Evolutionary conservation across 169 alveolate genomes (phyloP), one percentile per base, ranked within the genome.

Genomic region (Cryptosporidium viatorum): DNA sequence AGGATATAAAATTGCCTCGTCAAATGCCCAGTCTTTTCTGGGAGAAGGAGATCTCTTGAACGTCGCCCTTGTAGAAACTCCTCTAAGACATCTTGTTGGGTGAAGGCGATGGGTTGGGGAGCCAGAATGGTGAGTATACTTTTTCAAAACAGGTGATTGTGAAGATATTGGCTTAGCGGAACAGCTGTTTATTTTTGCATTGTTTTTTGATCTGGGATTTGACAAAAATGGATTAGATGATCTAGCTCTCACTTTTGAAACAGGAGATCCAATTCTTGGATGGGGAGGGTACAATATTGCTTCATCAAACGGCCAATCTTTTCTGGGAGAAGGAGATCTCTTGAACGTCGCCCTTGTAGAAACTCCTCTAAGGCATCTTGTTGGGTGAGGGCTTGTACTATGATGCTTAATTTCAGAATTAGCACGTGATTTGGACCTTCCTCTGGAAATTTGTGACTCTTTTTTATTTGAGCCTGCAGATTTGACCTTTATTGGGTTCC

Each of bases 21-120:
- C 89, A 80, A 80, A 80, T 6, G 89, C 69, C 89, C 89, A 80
- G 6, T 80, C 89, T 31, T 41, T 60, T 26, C 74, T 59, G n/a
- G 89, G 89, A 21, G 89, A 80, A 21, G 89, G 89, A 1, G 89
- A 80, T 67, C 80, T 80, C 45, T 59, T 80, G 50, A 43, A 80
- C 3, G 89, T 59, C 4, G 89, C 74, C 43, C 89, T 59, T 62
- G 74, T 80, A 10, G 89, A 80, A 41, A 80, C 89, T 23, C 89
- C 89, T 65, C 89, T 80, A 10, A 80, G 70, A 35, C 89, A 60
- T 23, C 89, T 80, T 26, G 89, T 80, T 35, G 89, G 89, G 43
- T 80, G 89, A 33, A 33, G 73, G 39, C 39, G 69, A 45, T 62
- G 89, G 7, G 33, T 7, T 69, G 84, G 84, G 0, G 70, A 23